Conservation (phyloP, 2,329 filamentous ascomycete species). For the Amphichorda felina region DNA sequence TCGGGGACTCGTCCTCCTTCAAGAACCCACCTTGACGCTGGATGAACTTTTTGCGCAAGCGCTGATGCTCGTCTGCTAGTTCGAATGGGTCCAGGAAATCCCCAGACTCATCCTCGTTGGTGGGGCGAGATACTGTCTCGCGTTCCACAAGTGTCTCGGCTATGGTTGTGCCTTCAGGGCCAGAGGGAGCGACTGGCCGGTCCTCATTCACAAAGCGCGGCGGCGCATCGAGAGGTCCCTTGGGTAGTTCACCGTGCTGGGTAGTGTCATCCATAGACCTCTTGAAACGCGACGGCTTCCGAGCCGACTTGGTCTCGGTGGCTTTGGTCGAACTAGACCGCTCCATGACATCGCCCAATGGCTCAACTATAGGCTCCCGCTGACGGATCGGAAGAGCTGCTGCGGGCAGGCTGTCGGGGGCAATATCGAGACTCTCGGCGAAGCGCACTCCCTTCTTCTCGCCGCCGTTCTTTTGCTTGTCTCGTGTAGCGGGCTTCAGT, state of each 20-base stretch:
- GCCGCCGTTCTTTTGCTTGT: slow-evolving; percentile 10
- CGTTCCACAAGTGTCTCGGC: slow-evolving; percentile 49
- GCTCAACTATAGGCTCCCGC: slow-evolving; percentile 25
- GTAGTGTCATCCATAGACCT: slow-evolving; percentile 18
- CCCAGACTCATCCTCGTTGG: slow-evolving; percentile 43
- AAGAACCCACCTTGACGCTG: slow-evolving; percentile 74
- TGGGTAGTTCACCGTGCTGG: slow-evolving; percentile 12
- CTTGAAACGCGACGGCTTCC: slow-evolving; percentile 40
- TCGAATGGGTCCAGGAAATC: slow-evolving; percentile 59
- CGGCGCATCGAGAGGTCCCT: slow-evolving; percentile 32
- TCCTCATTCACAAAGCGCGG: slow-evolving; percentile 24
- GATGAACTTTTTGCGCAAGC: slow-evolving; percentile 71
- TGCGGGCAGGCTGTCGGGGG: slow-evolving; percentile 21
- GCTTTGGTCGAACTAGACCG: slow-evolving; percentile 19
- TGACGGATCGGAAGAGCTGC: slow-evolving; percentile 9
- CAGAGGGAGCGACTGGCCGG: slow-evolving; percentile 27
- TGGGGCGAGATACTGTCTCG: slow-evolving; percentile 14
- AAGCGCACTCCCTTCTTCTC: slow-evolving; percentile 70
- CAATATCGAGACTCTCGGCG: slow-evolving; percentile 61
- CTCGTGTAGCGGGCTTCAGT: background rate
- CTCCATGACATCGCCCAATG: slow-evolving; percentile 38
- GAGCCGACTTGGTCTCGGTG: slow-evolving; percentile 8
- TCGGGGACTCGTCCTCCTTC: slow-evolving; percentile 54
- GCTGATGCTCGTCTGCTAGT: slow-evolving; percentile 73
- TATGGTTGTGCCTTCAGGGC: slow-evolving; percentile 42